Conservation (phyloP, 805 yeast genomes). For the Metschnikowia noctiluminum region DNA sequence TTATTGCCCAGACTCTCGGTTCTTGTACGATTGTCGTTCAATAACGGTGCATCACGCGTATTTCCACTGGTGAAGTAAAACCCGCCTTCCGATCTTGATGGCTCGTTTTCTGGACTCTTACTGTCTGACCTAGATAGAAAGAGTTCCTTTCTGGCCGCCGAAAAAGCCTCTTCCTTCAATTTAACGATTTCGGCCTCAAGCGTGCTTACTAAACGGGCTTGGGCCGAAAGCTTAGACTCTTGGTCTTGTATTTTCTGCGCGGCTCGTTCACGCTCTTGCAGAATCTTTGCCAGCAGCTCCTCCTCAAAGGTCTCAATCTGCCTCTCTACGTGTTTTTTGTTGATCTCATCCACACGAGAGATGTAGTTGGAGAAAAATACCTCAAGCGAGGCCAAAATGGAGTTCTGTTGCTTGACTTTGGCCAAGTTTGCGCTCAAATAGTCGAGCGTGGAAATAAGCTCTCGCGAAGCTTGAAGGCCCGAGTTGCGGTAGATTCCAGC, state of each 20-base stretch:
- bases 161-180: not conserved
- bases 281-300: constrained; percentile 2
- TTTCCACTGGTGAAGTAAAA: too few relatives aligned
- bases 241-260: constrained; percentile 4
- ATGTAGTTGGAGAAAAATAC: constrained; percentile 52
- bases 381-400: constrained; percentile 52
- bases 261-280: constrained; percentile 9
- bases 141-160: not conserved
- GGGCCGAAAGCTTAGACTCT: constrained; percentile 10
- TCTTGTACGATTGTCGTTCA: too few relatives aligned
- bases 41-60: too few relatives aligned
- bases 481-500: constrained; percentile 60
- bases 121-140: too few relatives aligned
- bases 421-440: constrained; percentile 53
- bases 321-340: constrained; percentile 3
- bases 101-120: too few relatives aligned
- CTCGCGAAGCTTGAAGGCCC: constrained; percentile 54
- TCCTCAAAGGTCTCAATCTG: constrained; percentile 11
- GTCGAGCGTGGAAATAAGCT: constrained; percentile 53
- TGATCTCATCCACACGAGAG: constrained; percentile 13
- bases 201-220: constrained; percentile 5
- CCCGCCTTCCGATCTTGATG: too few relatives aligned
- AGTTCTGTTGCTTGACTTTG: constrained; percentile 56
- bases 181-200: constrained; percentile 11
- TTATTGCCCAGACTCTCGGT: too few relatives aligned